Evolutionary conservation across 805 yeast genomes (phyloP).

Genomic region (Saccharomycopsis sp.): DNA sequence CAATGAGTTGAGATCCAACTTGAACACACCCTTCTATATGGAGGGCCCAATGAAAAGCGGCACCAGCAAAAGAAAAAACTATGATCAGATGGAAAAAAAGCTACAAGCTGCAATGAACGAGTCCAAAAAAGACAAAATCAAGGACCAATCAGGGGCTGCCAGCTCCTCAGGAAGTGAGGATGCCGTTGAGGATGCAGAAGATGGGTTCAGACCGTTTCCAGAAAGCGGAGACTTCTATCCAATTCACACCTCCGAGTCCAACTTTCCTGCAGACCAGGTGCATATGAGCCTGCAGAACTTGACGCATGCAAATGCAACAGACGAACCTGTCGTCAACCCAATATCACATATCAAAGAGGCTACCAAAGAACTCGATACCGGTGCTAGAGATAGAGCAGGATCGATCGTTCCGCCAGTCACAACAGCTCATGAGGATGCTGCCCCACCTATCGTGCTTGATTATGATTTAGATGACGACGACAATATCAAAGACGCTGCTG

Average conservation of each 20-base stretch:
- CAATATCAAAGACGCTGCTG: background rate
- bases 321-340: background rate
- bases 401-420: background rate
- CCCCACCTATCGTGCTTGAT: background rate
- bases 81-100: background rate
- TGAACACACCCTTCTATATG: conserved; percentile 9
- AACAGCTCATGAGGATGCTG: background rate
- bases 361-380: background rate
- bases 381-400: conserved; percentile 1
- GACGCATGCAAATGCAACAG: background rate
- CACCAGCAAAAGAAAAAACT: background rate
- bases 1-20: conserved; percentile 1
- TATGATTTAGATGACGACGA: background rate
- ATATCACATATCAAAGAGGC: background rate
- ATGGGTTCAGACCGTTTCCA: conserved; percentile 16
- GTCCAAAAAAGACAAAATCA: background rate
- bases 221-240: conserved; percentile 12
- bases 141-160: background rate
- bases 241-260: conserved; percentile 1
- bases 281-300: background rate
- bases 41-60: background rate
- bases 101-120: background rate
- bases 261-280: background rate
- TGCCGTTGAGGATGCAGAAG: conserved; percentile 20
- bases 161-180: conserved; percentile 13